Evolutionary conservation across 2,329 filamentous ascomycete genomes (phyloP), one percentile per base, ranked within the genome.

Genomic region (Penicillium sp.): DNA sequence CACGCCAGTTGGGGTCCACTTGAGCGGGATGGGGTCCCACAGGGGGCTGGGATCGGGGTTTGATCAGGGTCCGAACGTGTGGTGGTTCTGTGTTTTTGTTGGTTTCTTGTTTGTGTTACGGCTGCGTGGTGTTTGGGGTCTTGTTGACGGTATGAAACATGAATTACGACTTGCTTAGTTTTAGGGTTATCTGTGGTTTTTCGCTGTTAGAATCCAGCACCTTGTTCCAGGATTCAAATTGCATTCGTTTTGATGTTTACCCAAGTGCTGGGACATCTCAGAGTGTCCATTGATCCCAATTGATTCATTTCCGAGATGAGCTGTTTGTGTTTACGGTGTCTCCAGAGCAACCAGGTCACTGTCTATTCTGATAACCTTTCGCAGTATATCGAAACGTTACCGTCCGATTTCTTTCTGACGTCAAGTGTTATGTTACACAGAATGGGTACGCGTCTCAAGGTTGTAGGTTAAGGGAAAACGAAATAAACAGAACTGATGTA

Each of bases 1-100:
- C 68, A 43, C 55, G 57, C 16, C 63, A 63, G 24, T 48, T 72
- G 38, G 57, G 53, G 11, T 53, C 55, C 53, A 56, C 56, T 43
- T 62, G 45, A 60, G 18, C 22, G 32, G 29, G 5, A 18, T 22
- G 47, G 24, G 44, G 46, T 45, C 21, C 49, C 43, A 47, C 43
- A 52, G 7, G 18, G 43, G 49, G 49, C 21, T 43, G 9, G 43
- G 36, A 11, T 48, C 49, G 6, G 18, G 42, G 11, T 39, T 38
- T 13, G 31, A 5, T 51, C 18, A 43, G 36, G 22, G 16, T 43
- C 29, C 38, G 38, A 34, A 14, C 14, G 13, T 43, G 24, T 27
- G 22, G 24, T 14, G 22, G 16, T 24, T 43, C 16, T 42, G 22
- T 39, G 13, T 49, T 42, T 14, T n/a, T 16, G 6, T 34, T 43